phyloP scores from a whole-genome alignment of 2,329 filamentous ascomycete species.

The Colletotrichum cuscutae region DNA sequence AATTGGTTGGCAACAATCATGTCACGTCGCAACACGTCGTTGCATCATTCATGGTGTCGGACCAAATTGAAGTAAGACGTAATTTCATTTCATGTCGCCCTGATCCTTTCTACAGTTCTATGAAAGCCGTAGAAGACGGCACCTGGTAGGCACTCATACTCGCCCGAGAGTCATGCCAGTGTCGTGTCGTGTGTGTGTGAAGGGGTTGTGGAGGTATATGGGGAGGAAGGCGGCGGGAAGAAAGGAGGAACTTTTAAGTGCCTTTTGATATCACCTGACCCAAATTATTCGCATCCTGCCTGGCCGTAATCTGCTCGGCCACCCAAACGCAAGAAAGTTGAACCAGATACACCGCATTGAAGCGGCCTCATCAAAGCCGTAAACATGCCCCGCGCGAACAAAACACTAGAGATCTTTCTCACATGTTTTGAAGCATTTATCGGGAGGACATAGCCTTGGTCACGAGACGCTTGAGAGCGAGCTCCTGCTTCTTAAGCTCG shows the following conservation, averaged over 20 bases:
- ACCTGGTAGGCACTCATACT: slow-evolving; percentile 31
- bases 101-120: slow-evolving; percentile 38
- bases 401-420: slow-evolving; percentile 16
- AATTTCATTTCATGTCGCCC: slow-evolving; percentile 38
- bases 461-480: slow-evolving; percentile 95
- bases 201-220: slow-evolving; percentile 32
- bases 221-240: slow-evolving; percentile 29
- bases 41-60: background rate
- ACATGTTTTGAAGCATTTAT: slow-evolving; percentile 59
- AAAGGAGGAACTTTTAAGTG: slow-evolving; percentile 37
- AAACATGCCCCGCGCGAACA: slow-evolving; percentile 15
- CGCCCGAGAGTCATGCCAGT: slow-evolving; percentile 32
- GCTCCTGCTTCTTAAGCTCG: slow-evolving; percentile 99
- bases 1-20: no score
- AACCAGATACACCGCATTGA: slow-evolving; percentile 39
- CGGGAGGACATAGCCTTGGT: slow-evolving; percentile 98
- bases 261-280: slow-evolving; percentile 36
- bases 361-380: slow-evolving; percentile 38
- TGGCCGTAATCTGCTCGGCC: slow-evolving; percentile 32
- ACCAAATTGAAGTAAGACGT: slow-evolving; percentile 32
- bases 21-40: background rate
- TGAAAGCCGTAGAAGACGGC: slow-evolving; percentile 35
- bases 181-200: slow-evolving; percentile 25
- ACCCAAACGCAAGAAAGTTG: slow-evolving; percentile 36
- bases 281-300: slow-evolving; percentile 37